Base-by-base conservation (phyloP, 345 rosid genomes). In the Rhodamnia argentea region DNA sequence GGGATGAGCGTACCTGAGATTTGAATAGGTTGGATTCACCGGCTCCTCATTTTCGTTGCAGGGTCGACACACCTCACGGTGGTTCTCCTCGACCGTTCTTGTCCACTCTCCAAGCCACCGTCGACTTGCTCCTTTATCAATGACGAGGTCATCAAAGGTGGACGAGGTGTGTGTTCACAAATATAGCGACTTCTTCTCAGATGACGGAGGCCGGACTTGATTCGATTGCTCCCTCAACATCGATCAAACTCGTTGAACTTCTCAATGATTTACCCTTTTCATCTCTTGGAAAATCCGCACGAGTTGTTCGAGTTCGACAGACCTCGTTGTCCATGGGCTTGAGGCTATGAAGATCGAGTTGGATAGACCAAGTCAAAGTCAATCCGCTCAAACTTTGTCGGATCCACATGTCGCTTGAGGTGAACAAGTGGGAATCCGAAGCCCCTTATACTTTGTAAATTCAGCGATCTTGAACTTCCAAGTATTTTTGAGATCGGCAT, bases 1-100 rank as follows among this genome's bases (percentile, higher is more conserved):
- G 40, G 0, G 23, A 64, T 4, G 1, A 7, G 11, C 4, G 44
- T 15, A 7, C 0, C 3, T n/a, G 40, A 16, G 3, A 64, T 64
- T 64, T 32, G 44, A 32, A 23, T 0, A 64, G 12, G 42, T 15
- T 32, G 12, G 76, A 32, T 64, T 29, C 6, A 32, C 23, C 76
- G 7, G 4, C 42, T 59, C 70, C 70, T n/a, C 9, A 0, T 59
- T 13, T 59, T 2, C 32, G 1, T 5, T 2, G 32, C 5, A n/a
- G 70, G 32, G 13, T 59, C 1, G 70, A 2, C 32, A 13, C 70
- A 59, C 27, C 16, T 6, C 5, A 6, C 6, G 3, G 13, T n/a
- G 16, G 32, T 59, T 59, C 32, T 27, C 32, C 37, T n/a, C 18
- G 6, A 12, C 16, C 6, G 7, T 27, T n/a, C 32, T 59, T 1